Base-by-base conservation (phyloP, 345 rosid species). In the Eucalyptus virginea region DNA sequence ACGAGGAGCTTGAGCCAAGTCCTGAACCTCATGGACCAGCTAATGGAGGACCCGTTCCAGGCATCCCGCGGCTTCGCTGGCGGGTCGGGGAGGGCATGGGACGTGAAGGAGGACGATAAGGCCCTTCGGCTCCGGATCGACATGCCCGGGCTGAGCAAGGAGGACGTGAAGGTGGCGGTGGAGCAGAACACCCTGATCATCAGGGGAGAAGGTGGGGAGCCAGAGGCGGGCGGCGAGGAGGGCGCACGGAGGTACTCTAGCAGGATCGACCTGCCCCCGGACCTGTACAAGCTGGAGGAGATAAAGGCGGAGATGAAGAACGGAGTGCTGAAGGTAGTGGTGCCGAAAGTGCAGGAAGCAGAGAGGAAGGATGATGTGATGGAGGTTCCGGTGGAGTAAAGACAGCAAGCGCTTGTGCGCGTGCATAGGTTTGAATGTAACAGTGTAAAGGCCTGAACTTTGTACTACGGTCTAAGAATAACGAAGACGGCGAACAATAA, bases 291-390 rank as follows among this genome's bases (percentile, higher is more conserved):
- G 89, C 58, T 90, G 3, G 95, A 95, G 30, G 89, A 93, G 90
- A 95, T 97, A 12, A 94, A 92, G 90, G 98, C 97, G 8, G 98
- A 96, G 95, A 96, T 97, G 99, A 97, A 93, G 93, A 94, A 97
- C 72, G 99, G 99, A 0, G 98, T 96, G 49, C 72, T 97, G 92
- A 95, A 93, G 90, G 93, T 97, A 56, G 91, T 89, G 45, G 92
- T 97, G 89, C 98, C 99, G 0, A 97, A 97, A 93, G 90, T 94
- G 40, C 93, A 94, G 88, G 96, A 94, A 14, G 94, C 93, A 14
- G 97, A 95, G 90, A 89, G 94, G 65, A 87, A 56, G 51, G 93
- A 94, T 87, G 93, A 94, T 87, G 97, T 92, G 5, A 72, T 93
- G 19, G 89, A 94, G 28, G 94, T 96, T n/a, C 89, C 90, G 9